Percentiles rank a stretch among this genome's conserved stretches.
Conservation (phyloP, 129 eudicot species). For the Heracleum sosnowskyi region DNA sequence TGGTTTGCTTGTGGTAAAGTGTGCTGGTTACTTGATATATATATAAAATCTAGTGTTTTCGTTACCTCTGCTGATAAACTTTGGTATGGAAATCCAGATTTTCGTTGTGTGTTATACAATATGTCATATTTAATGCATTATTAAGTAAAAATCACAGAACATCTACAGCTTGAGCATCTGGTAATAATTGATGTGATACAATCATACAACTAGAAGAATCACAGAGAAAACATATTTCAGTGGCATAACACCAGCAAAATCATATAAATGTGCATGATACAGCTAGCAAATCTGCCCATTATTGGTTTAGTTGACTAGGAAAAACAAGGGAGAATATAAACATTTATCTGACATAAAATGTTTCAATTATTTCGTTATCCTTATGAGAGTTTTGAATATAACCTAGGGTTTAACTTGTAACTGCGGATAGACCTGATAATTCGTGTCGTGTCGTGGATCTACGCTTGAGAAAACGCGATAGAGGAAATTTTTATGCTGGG, state of each 20-base stretch:
- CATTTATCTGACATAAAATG: not conserved
- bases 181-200: slow-evolving; percentile 3
- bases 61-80: not conserved
- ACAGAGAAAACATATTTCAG: not conserved
- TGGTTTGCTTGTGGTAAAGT: not conserved
- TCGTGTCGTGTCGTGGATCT: no score
- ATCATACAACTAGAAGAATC: not conserved
- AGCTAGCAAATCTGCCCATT: not conserved
- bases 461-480: no score
- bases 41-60: not conserved
- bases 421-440: no score
- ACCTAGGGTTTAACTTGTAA: not conserved
- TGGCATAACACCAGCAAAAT: not conserved
- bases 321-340: not conserved
- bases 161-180: not conserved
- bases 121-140: not conserved
- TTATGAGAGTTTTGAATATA: not conserved
- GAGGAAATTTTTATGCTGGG: no score
- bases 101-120: not conserved
- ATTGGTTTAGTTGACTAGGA: not conserved
- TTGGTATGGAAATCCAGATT: not conserved
- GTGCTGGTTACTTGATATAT: not conserved
- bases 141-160: not conserved
- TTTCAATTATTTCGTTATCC: not conserved
- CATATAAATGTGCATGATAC: not conserved